Evolutionary conservation across 1,284 basidiomycete genomes (phyloP).

Genomic region (Cutaneotrichosporon arboriforme): DNA sequence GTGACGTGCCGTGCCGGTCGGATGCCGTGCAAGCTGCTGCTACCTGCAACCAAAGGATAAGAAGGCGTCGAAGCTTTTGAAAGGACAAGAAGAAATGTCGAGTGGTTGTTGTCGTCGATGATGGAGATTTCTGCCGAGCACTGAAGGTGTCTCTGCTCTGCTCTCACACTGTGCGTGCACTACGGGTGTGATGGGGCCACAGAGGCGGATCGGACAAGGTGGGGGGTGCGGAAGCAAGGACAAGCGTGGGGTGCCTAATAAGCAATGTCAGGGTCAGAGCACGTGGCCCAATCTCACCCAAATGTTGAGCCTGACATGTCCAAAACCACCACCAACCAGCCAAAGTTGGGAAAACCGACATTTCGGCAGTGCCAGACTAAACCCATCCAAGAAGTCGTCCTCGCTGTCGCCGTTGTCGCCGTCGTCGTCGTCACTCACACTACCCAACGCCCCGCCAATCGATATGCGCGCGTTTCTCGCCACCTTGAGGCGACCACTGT

Average conservation of each 20-base stretch:
- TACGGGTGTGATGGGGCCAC: too few relatives aligned
- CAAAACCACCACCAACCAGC: neutral
- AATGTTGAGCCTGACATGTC: neutral
- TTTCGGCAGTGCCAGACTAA: neutral
- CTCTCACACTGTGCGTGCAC: too few relatives aligned
- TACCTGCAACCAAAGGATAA: too few relatives aligned
- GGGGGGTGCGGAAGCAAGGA: too few relatives aligned
- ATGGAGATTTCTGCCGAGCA: too few relatives aligned
- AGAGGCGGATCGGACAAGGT: too few relatives aligned
- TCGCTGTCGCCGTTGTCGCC: neutral
- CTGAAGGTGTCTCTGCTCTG: too few relatives aligned
- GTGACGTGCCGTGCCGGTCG: neutral
- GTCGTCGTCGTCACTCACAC: neutral
- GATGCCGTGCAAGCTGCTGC: too few relatives aligned
- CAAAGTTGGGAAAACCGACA: neutral
- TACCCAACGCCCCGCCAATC: too few relatives aligned
- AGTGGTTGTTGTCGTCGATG: too few relatives aligned
- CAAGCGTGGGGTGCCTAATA: too few relatives aligned
- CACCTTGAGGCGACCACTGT: conserved; percentile 9
- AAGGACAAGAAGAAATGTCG: neutral
- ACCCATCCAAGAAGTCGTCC: neutral
- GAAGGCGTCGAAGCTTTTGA: too few relatives aligned
- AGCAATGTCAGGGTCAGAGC: neutral
- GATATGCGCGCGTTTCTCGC: conserved; percentile 30
- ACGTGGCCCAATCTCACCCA: neutral